These are phyloP conservation scores for Juglanconis sp. DNA, from an alignment of 2,329 filamentous ascomycete genomes.

Conservation along the genomic window DNA sequence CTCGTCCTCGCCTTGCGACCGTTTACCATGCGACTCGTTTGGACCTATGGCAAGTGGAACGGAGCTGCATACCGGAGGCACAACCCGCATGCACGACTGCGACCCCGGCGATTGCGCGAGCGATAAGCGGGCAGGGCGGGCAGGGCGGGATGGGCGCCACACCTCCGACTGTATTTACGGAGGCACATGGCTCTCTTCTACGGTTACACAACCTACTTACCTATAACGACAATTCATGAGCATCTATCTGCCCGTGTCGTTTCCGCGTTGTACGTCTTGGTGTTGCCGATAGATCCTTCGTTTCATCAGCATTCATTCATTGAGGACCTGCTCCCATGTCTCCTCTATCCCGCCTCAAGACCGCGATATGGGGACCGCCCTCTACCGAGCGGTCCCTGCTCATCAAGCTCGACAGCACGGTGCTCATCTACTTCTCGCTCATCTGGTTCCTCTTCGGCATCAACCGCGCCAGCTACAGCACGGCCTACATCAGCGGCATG, in stretches of 20 bases:
- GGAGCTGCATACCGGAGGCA: background rate
- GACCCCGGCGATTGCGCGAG: background rate
- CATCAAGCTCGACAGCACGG: constrained; percentile 38
- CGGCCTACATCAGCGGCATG: constrained; percentile 41
- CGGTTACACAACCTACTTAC: no score
- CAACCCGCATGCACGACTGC: background rate
- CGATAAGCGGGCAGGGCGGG: background rate
- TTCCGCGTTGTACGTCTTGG: no score
- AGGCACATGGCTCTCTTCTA: background rate
- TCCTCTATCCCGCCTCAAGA: constrained; percentile 1
- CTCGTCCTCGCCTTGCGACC: background rate
- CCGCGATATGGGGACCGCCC: constrained; percentile 13
- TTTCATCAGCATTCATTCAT: background rate
- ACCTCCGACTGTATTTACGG: background rate
- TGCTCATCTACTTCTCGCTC: constrained; percentile 42
- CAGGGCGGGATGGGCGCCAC: background rate
- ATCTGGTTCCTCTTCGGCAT: constrained; percentile 47
- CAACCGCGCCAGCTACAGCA: constrained; percentile 40
- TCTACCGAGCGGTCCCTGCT: constrained; percentile 27
- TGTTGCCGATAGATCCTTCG: no score
- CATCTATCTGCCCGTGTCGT: no score
- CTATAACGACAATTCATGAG: no score
- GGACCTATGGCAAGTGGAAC: background rate
- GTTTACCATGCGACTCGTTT: background rate
- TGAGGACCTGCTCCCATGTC: background rate